Percentiles rank a stretch among this genome's conserved stretches.
These are phyloP conservation scores for Leucoagaricus sp. DNA, from an alignment of 1,284 basidiomycete species.

Conservation along the genomic window DNA sequence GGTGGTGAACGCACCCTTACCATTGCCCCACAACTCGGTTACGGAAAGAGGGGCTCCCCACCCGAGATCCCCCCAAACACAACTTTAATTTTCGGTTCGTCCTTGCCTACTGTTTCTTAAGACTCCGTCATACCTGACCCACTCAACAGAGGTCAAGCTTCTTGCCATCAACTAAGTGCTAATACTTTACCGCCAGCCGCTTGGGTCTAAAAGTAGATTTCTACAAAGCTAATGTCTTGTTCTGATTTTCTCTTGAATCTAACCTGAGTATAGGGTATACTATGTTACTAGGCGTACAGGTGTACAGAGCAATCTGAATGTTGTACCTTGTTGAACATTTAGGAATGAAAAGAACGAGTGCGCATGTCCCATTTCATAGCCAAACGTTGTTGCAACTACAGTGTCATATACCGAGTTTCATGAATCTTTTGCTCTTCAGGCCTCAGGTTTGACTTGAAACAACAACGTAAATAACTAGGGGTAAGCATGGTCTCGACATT, in stretches of 20 bases:
- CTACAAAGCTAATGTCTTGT: slow-evolving; percentile 2
- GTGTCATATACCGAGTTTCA: too few species aligned
- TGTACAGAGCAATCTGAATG: background rate
- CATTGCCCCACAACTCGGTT: slow-evolving; percentile 72
- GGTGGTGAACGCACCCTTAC: slow-evolving; percentile 88
- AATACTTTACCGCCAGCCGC: too few species aligned
- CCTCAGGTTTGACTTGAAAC: too few species aligned
- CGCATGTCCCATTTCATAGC: too few species aligned
- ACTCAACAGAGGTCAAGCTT: slow-evolving; percentile 68
- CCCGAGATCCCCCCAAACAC: slow-evolving; percentile 66
- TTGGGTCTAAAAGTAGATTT: slow-evolving; percentile 12
- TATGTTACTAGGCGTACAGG: background rate
- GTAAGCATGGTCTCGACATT: too few species aligned
- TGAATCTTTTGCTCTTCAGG: too few species aligned
- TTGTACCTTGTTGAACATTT: background rate
- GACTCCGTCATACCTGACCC: slow-evolving; percentile 10
- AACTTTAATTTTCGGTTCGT: slow-evolving; percentile 72
- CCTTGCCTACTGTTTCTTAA: background rate
- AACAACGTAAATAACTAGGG: too few species aligned
- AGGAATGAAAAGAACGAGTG: too few species aligned
- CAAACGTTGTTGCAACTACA: too few species aligned
- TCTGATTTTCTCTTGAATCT: background rate
- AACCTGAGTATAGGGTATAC: background rate
- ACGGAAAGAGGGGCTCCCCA: slow-evolving; percentile 56
- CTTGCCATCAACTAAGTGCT: slow-evolving; percentile 59